Evolutionary conservation across 2,329 filamentous ascomycete genomes (phyloP).

Genomic region (Colletotrichum trifolii): DNA sequence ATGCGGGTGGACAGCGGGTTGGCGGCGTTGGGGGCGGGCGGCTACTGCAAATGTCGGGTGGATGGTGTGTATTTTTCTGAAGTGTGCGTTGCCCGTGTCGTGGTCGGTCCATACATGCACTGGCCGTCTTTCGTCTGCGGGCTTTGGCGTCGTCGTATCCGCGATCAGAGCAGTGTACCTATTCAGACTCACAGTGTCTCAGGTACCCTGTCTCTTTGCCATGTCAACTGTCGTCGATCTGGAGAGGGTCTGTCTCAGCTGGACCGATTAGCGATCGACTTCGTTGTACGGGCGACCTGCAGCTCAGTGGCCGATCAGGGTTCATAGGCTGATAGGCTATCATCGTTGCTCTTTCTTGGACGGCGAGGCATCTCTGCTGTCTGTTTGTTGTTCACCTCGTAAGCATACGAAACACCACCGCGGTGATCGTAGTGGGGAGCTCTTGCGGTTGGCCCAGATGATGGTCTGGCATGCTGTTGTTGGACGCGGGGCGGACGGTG

Average conservation of each 20-base stretch:
- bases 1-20: slow-evolving; percentile 3
- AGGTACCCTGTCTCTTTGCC: slow-evolving; percentile 16
- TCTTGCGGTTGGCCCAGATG: no score
- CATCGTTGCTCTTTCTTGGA: not conserved
- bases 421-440: no score
- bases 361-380: no score
- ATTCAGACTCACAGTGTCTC: slow-evolving; percentile 12
- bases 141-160: slow-evolving; percentile 11
- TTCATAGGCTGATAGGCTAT: not conserved
- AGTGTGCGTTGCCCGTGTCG: not conserved
- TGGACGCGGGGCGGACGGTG: no score
- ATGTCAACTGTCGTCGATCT: slow-evolving; percentile 30
- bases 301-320: not conserved
- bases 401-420: no score
- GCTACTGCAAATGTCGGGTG: slow-evolving; percentile 20
- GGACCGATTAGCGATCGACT: slow-evolving; percentile 28
- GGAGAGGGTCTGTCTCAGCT: slow-evolving; percentile 31
- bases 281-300: not conserved
- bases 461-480: no score
- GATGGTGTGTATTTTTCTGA: not conserved
- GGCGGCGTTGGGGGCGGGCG: slow-evolving; percentile 16
- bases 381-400: no score
- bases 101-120: not conserved
- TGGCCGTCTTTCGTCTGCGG: not conserved
- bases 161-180: not conserved